A percentile compares a stretch with the other conserved stretches of the same genome.
These are phyloP conservation scores for Hypoxylon sp. DNA, from an alignment of 2,329 filamentous ascomycete species.

Conservation along the genomic window DNA sequence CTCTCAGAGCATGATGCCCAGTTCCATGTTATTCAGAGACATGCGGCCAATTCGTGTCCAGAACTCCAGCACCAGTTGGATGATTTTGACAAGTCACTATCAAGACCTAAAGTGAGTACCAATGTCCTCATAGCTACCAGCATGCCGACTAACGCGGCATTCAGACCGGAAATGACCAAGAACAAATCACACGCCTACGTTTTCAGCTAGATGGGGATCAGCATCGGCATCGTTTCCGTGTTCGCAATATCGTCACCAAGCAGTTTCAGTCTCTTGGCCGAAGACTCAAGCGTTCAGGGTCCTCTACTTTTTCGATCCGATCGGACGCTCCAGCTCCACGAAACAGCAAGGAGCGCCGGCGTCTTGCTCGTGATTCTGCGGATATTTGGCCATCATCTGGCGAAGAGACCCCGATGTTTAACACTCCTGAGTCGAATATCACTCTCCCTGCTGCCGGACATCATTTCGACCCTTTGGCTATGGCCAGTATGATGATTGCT, in stretches of 20 bases:
- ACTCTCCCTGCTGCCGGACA: conserved; percentile 18
- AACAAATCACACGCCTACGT: conserved; percentile 35
- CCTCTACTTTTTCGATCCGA: conserved; percentile 49
- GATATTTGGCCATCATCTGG: conserved; percentile 52
- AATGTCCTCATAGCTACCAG: background rate
- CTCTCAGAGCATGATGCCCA: conserved; percentile 34
- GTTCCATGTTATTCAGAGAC: conserved; percentile 33
- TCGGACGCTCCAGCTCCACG: conserved; percentile 51
- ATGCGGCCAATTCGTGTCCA: conserved; percentile 50
- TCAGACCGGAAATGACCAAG: conserved; percentile 37
- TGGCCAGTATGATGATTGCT: conserved; percentile 48
- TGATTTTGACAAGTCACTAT: conserved; percentile 10
- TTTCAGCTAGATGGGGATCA: conserved; percentile 38
- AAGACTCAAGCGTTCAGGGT: conserved; percentile 46
- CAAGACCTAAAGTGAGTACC: conserved; percentile 15
- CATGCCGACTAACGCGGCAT: conserved; percentile 11
- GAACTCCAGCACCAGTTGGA: conserved; percentile 46
- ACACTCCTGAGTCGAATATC: conserved; percentile 49
- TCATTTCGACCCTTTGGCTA: conserved; percentile 46
- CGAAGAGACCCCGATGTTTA: conserved; percentile 51
- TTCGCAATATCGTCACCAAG: conserved; percentile 44
- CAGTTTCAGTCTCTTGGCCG: conserved; percentile 45
- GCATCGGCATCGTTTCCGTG: conserved; percentile 38
- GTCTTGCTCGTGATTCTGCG: conserved; percentile 49
- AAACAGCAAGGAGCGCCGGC: conserved; percentile 48